A percentile compares a stretch with the other conserved stretches of the same genome.
Evolutionary conservation across 805 yeast genomes (phyloP).

Genomic region (Kregervanrija fluxuum): DNA sequence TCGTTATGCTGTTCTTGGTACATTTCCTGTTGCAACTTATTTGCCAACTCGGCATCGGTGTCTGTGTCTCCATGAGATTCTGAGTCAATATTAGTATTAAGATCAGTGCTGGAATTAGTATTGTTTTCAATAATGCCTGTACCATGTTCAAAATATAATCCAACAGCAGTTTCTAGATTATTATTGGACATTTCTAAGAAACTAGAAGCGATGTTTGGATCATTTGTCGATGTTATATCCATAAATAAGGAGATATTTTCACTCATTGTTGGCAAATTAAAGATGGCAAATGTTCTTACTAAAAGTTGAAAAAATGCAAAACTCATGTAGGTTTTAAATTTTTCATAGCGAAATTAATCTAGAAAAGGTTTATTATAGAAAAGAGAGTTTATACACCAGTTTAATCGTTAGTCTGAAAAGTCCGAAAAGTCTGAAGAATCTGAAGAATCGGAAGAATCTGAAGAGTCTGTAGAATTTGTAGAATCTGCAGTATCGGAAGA

Average conservation of each 20-base stretch:
- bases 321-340: too few species aligned
- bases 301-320: too few species aligned
- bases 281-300: background rate
- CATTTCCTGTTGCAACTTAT: slow-evolving; percentile 56
- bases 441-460: too few species aligned
- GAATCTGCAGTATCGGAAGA: too few species aligned
- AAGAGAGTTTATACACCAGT: too few species aligned
- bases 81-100: too few species aligned
- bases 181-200: slow-evolving; percentile 74
- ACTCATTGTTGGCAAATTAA: too few species aligned
- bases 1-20: slow-evolving; percentile 36
- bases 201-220: slow-evolving; percentile 59
- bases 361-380: too few species aligned
- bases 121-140: slow-evolving; percentile 18
- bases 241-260: slow-evolving; percentile 64
- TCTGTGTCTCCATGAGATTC: slow-evolving; percentile 3
- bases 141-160: slow-evolving; percentile 71
- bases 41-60: slow-evolving; percentile 47
- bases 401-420: too few species aligned
- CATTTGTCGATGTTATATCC: slow-evolving; percentile 74
- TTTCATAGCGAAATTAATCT: too few species aligned
- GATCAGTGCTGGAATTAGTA: slow-evolving; percentile 6
- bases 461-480: too few species aligned
- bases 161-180: slow-evolving; percentile 76
- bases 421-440: too few species aligned